Evolutionary conservation across 441 rosid genomes (phyloP).

Genomic region (Gossypium davidsonii): DNA sequence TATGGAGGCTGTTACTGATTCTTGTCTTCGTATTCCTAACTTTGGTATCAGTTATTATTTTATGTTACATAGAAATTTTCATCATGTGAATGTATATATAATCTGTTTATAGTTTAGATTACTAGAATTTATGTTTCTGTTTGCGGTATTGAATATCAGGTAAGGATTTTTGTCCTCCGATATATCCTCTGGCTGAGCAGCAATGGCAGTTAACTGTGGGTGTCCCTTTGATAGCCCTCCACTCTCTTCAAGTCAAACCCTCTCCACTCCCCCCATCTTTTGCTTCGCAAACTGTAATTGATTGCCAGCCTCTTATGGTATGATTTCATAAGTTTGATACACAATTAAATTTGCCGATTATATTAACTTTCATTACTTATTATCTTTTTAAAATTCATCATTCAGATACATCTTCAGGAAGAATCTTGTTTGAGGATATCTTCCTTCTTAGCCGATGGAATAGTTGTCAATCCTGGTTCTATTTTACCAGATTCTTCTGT

Average conservation of each 20-base stretch:
- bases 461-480: conserved; percentile 75
- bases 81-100: background rate
- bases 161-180: conserved; percentile 71
- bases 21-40: conserved; percentile 50
- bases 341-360: conserved; percentile 2
- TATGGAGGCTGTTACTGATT: conserved; percentile 47
- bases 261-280: conserved; percentile 80
- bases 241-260: conserved; percentile 88
- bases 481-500: conserved; percentile 73
- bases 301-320: conserved; percentile 94
- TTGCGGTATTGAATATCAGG: conserved; percentile 37
- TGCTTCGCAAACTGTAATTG: conserved; percentile 76
- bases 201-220: conserved; percentile 54
- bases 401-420: conserved; percentile 91
- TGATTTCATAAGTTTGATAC: conserved; percentile 17
- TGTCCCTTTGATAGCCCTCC: conserved; percentile 71
- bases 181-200: conserved; percentile 74
- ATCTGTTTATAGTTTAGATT: background rate
- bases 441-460: conserved; percentile 94
- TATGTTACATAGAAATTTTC: background rate
- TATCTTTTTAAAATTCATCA: conserved; percentile 16
- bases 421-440: conserved; percentile 92
- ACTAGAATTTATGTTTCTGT: conserved; percentile 20
- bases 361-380: conserved; percentile 12
- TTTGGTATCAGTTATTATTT: conserved; percentile 52